Conservation (phyloP, 768 basidiomycete species). For the Suillus brevipes region DNA sequence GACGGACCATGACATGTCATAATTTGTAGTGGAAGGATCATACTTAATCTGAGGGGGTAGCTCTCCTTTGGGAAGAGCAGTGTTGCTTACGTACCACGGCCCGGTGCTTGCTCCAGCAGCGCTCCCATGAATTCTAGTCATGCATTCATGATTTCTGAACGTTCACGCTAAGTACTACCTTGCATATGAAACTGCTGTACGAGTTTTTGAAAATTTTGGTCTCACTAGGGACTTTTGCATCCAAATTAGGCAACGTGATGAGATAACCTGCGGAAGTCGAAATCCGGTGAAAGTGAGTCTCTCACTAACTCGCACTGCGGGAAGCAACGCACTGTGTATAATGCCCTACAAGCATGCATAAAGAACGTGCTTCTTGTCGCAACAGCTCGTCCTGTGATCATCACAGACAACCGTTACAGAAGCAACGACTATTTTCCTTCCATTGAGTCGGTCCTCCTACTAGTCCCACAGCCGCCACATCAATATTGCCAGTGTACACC, state of each 20-base stretch:
- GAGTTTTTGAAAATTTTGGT: too few relatives aligned
- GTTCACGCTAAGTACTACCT: not conserved
- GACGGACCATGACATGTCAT: not conserved
- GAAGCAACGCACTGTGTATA: not conserved
- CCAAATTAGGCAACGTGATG: too few relatives aligned
- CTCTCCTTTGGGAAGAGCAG: not conserved
- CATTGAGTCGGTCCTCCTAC: not conserved
- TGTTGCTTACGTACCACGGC: not conserved
- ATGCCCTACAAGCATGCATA: not conserved
- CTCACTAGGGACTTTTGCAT: too few relatives aligned
- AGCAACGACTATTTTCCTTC: not conserved
- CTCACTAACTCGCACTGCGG: not conserved
- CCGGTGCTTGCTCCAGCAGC: not conserved
- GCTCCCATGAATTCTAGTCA: not conserved
- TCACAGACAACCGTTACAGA: not conserved
- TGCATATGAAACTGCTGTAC: too few relatives aligned
- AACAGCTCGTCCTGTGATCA: not conserved
- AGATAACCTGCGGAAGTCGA: too few relatives aligned
- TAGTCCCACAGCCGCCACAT: too few relatives aligned
- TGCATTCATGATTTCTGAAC: not conserved
- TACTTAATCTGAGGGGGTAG: too few relatives aligned
- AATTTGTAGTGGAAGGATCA: not conserved
- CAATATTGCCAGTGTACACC: too few relatives aligned
- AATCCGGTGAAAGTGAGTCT: too few relatives aligned
- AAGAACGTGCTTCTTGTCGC: not conserved